Conservation (phyloP, 192 early-diverging fungal genomes). For the Irineochytrium annulatum region DNA sequence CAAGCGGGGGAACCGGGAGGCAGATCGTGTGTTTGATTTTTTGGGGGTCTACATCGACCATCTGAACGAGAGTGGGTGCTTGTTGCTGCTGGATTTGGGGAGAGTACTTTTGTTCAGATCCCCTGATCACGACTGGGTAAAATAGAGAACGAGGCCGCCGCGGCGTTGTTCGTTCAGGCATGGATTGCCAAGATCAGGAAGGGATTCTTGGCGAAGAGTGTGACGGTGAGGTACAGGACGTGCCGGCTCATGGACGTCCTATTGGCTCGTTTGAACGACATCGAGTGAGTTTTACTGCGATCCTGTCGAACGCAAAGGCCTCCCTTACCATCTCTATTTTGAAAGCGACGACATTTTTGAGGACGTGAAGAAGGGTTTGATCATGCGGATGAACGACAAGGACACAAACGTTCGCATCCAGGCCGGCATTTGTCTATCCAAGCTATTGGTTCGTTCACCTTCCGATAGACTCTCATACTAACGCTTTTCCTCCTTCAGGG, state of each 20-base stretch:
- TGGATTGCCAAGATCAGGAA: neutral
- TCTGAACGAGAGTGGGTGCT: too few relatives aligned
- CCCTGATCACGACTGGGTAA: too few relatives aligned
- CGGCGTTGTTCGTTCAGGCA: neutral
- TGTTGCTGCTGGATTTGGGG: too few relatives aligned
- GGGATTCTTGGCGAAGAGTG: neutral
- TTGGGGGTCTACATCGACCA: neutral
- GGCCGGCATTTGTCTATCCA: constrained; percentile 15
- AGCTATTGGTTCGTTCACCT: neutral
- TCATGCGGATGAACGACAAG: constrained; percentile 18
- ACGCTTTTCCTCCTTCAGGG: constrained; percentile 3
- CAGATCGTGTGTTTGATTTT: neutral
- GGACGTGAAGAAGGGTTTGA: constrained; percentile 6
- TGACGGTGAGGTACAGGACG: neutral
- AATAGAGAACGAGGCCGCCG: too few relatives aligned
- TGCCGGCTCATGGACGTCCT: neutral
- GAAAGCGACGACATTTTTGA: constrained; percentile 18
- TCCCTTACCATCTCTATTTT: neutral
- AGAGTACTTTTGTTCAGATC: too few relatives aligned
- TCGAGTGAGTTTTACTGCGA: neutral
- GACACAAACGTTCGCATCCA: constrained; percentile 17
- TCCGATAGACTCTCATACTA: neutral
- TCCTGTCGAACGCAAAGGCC: too few relatives aligned
- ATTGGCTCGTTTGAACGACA: neutral
- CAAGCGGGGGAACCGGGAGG: neutral